Evolutionary conservation across 352 stramenopile genomes (phyloP).

Genomic region (Peronosclerospora sorghi): DNA sequence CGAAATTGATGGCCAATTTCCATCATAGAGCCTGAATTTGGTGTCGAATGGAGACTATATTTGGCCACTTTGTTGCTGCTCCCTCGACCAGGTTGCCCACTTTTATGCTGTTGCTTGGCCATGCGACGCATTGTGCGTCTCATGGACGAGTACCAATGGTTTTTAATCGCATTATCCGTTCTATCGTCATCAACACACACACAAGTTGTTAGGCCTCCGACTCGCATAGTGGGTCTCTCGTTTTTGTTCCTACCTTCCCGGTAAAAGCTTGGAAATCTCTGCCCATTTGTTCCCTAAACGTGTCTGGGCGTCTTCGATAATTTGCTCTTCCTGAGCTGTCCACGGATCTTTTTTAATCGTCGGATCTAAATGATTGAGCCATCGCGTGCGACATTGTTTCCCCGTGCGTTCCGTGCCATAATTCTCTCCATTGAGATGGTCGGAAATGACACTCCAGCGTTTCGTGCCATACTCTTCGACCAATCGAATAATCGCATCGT

Average conservation of each 20-base stretch:
- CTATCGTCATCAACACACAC: too few species aligned
- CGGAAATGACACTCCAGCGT: conserved; percentile 80
- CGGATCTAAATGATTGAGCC: conserved; percentile 77
- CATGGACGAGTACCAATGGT: conserved; percentile 89
- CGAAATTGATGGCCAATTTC: too few species aligned
- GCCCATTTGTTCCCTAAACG: conserved; percentile 95
- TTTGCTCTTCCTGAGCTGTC: conserved; percentile 83
- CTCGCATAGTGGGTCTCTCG: too few species aligned
- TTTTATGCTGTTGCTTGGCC: conserved; percentile 80
- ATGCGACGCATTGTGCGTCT: conserved; percentile 82
- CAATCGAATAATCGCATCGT: conserved; percentile 76
- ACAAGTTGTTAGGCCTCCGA: too few species aligned
- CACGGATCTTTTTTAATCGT: conserved; percentile 85
- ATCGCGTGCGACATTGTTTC: conserved; percentile 76
- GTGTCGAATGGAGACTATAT: conserved; percentile 17
- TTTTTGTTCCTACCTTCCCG: conserved; percentile 57
- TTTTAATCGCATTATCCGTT: conserved; percentile 11
- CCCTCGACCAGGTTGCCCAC: conserved; percentile 19
- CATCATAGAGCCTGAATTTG: not conserved
- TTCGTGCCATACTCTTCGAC: conserved; percentile 83
- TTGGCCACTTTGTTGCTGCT: conserved; percentile 18
- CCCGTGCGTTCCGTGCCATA: conserved; percentile 75
- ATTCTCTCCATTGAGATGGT: conserved; percentile 78
- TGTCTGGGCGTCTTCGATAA: conserved; percentile 85
- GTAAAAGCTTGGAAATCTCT: conserved; percentile 95